Conservation (phyloP, 805 yeast species). For the Wickerhamomyces bovis region DNA sequence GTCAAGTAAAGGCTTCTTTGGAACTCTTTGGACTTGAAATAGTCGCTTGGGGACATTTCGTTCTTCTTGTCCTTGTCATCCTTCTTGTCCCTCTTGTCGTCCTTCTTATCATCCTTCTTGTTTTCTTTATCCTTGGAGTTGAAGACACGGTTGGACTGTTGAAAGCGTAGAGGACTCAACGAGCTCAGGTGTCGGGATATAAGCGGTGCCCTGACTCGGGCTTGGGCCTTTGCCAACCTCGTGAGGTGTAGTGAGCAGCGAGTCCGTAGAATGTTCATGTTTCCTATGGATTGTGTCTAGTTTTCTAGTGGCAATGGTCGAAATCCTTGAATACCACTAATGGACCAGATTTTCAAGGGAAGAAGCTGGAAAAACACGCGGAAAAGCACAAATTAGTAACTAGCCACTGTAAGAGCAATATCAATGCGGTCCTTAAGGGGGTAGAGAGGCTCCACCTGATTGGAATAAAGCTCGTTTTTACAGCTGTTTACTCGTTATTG, state of each 20-base stretch:
- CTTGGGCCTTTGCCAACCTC: neutral
- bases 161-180: neutral
- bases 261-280: neutral
- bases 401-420: neutral
- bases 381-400: neutral
- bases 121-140: neutral
- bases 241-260: neutral
- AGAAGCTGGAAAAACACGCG: neutral
- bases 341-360: neutral
- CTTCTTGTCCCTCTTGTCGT: slow-evolving; percentile 17
- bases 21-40: slow-evolving; percentile 38
- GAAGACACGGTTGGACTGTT: neutral
- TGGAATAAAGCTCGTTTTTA: neutral
- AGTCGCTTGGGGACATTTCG: slow-evolving; percentile 28
- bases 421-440: neutral
- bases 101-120: slow-evolving; percentile 8
- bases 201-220: neutral
- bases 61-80: slow-evolving; percentile 19
- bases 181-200: neutral
- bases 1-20: slow-evolving; percentile 33
- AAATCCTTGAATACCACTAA: neutral
- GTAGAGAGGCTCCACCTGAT: neutral
- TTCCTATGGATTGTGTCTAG: neutral
- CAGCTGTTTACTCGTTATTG: neutral
- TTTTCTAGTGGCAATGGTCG: neutral